Evolutionary conservation across 139 green algal genomes (phyloP).

Genomic region (Trebouxia sp.): DNA sequence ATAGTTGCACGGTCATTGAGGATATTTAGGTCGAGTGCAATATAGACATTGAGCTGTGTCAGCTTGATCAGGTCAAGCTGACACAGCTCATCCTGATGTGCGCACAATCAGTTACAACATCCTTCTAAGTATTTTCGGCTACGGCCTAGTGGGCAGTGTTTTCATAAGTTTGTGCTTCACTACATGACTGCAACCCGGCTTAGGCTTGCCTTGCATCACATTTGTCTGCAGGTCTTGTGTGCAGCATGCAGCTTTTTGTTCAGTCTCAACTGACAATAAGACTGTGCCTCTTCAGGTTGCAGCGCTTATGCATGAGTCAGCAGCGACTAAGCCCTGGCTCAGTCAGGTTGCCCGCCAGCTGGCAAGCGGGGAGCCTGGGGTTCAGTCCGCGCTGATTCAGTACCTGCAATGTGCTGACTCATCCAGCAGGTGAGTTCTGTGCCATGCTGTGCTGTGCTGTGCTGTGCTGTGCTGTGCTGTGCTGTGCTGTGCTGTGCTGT

Average conservation of each 20-base stretch:
- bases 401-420: conserved; percentile 22
- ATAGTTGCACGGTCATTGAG: no score
- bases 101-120: no score
- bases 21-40: no score
- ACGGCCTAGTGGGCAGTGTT: no score
- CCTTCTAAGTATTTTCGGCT: no score
- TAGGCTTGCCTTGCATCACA: not conserved
- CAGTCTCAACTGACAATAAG: no score
- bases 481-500: not conserved
- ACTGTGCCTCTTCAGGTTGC: not conserved
- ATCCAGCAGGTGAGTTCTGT: not conserved
- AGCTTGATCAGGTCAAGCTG: no score
- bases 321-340: not conserved
- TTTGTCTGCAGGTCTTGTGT: not conserved
- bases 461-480: not conserved
- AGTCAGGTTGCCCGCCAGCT: not conserved
- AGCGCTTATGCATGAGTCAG: not conserved
- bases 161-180: no score
- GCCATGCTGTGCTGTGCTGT: not conserved
- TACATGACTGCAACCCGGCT: no score
- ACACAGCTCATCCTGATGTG: no score
- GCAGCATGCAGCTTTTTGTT: not conserved
- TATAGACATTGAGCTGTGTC: no score
- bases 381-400: not conserved
- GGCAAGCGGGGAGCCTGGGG: conserved; percentile 25